Conservation (phyloP, 768 basidiomycete species). For the Podaxis sp. region DNA sequence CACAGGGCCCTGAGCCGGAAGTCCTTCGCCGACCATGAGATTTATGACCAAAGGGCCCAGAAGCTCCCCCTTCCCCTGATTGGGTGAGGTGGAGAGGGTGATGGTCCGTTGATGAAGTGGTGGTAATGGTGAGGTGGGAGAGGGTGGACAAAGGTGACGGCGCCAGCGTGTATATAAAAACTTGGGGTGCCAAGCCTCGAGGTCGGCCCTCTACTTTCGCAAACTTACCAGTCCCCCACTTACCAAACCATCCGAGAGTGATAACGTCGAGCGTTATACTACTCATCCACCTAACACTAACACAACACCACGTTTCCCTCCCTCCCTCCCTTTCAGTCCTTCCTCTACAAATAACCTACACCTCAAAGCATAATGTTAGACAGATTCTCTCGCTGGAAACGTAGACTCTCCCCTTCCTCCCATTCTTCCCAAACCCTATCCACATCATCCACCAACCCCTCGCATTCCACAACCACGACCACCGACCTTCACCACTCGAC, state of each 20-base stretch:
- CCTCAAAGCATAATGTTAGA: not conserved
- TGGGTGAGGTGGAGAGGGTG: not conserved
- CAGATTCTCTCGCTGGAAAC: not conserved
- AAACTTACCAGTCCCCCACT: not conserved
- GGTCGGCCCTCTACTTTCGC: not conserved
- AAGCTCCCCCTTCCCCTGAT: not conserved
- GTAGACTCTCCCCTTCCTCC: not conserved
- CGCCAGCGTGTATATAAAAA: not conserved
- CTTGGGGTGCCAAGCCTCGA: not conserved
- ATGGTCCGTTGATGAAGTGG: not conserved
- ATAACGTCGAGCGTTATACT: not conserved
- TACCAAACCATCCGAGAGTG: not conserved
- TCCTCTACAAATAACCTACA: not conserved
- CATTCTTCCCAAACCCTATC: not conserved
- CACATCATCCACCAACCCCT: not conserved
- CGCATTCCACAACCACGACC: not conserved
- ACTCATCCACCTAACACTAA: not conserved
- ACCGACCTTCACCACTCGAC: not conserved
- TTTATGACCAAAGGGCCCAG: not conserved
- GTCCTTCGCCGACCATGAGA: not conserved
- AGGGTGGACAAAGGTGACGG: not conserved
- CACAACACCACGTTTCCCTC: not conserved
- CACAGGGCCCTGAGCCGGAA: not conserved
- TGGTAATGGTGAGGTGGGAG: not conserved
- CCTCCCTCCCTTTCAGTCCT: not conserved